Percentiles rank a stretch among this genome's conserved stretches.
phyloP scores from a whole-genome alignment of 2,329 filamentous ascomycete genomes.

The Epichloe brachyelytri region DNA sequence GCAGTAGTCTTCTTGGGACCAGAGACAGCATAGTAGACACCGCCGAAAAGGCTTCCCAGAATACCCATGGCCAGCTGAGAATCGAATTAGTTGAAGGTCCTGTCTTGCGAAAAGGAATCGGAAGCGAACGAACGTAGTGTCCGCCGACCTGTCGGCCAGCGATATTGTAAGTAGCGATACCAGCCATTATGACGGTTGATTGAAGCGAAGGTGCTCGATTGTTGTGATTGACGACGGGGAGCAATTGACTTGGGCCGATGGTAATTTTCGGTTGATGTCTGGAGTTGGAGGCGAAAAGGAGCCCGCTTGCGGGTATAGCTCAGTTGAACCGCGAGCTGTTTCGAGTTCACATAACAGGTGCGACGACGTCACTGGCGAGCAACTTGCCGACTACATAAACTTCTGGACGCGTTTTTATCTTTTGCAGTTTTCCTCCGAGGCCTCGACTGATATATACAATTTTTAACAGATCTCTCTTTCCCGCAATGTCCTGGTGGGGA shows the following conservation, averaged over 20 bases:
- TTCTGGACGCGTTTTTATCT: too few species aligned
- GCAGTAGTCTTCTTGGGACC: slow-evolving; percentile 33
- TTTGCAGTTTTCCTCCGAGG: neutral
- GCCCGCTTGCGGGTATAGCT: slow-evolving; percentile 16
- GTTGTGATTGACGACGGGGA: neutral
- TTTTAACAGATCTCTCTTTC: neutral
- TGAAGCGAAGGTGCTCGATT: slow-evolving; percentile 11
- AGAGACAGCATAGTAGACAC: slow-evolving; percentile 29
- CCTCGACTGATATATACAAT: neutral
- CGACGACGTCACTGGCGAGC: slow-evolving; percentile 3
- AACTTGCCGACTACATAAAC: too few species aligned
- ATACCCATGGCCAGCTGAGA: slow-evolving; percentile 43
- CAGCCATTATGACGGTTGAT: slow-evolving; percentile 22
- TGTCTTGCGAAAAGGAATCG: slow-evolving; percentile 4
- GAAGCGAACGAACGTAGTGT: slow-evolving; percentile 39
- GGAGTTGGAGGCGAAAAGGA: slow-evolving; percentile 19
- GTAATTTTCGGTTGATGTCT: slow-evolving; percentile 15
- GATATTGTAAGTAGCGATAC: slow-evolving; percentile 35
- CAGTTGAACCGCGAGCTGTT: slow-evolving; percentile 9
- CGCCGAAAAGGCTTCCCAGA: slow-evolving; percentile 38
- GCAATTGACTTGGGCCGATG: slow-evolving; percentile 5
- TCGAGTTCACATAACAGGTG: neutral
- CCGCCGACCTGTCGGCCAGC: slow-evolving; percentile 47
- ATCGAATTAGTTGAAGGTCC: slow-evolving; percentile 4
- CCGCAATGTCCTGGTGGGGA: slow-evolving; percentile 30